Evolutionary conservation across 176 grass and related monocot genomes (phyloP).

Genomic region (Poa annua): DNA sequence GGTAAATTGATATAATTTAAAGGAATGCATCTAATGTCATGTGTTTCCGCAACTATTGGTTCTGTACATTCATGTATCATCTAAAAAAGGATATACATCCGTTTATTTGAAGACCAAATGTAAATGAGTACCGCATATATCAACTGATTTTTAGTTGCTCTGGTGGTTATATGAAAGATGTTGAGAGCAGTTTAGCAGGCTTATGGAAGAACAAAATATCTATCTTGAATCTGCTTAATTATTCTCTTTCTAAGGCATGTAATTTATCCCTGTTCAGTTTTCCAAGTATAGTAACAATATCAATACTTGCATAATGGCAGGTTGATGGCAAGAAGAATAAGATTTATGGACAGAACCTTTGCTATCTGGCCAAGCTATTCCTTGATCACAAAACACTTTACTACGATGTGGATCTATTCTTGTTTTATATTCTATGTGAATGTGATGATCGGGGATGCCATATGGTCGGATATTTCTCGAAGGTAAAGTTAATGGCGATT

Average conservation of each 20-base stretch:
- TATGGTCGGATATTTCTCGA: constrained; percentile 99
- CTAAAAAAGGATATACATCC: constrained; percentile 1
- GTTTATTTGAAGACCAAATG: background rate
- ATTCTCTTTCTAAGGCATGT: constrained; percentile 17
- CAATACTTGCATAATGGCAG: constrained; percentile 48
- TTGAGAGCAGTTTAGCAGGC: background rate
- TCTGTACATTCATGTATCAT: constrained; percentile 1
- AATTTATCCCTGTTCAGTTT: constrained; percentile 20
- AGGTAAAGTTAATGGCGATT: constrained; percentile 55
- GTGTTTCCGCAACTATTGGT: background rate
- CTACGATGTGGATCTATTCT: constrained; percentile 93
- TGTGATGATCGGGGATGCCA: constrained; percentile 99
- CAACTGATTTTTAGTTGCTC: background rate
- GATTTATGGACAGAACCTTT: constrained; percentile 97
- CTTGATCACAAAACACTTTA: constrained; percentile 99
- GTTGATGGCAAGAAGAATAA: constrained; percentile 99
- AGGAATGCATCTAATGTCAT: background rate
- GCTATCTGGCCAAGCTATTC: constrained; percentile 97
- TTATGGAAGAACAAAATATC: background rate
- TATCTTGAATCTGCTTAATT: background rate
- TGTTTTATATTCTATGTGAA: constrained; percentile 97
- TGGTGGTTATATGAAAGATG: background rate
- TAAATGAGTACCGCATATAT: background rate
- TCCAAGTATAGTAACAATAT: constrained; percentile 22
- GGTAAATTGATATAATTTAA: constrained; percentile 6